Percentiles rank a stretch among this genome's conserved stretches.
Conservation (phyloP, 75 land plant species). For the Adiantum capillusveneris region DNA sequence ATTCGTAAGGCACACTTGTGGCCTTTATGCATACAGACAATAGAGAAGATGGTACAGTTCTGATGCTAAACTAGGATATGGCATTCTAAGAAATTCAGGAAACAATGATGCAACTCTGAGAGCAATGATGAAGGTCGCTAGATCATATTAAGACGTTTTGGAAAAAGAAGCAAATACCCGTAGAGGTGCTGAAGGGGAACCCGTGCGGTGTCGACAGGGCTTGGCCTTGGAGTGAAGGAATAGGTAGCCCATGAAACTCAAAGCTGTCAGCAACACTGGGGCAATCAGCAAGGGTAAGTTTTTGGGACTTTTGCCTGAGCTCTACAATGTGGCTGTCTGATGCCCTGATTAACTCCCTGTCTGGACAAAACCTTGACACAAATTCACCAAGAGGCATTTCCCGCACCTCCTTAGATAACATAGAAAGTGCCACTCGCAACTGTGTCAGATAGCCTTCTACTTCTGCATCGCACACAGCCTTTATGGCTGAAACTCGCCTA, state of each 20-base stretch:
- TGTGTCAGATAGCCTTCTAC: constrained; percentile 29
- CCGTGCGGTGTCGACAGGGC: not conserved
- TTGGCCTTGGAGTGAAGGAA: not conserved
- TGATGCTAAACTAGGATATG: too few relatives aligned
- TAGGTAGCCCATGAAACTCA: not conserved
- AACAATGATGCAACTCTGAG: too few relatives aligned
- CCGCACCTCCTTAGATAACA: constrained; percentile 39
- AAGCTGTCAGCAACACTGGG: not conserved
- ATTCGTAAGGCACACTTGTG: not conserved
- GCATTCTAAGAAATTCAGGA: too few relatives aligned
- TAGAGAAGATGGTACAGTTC: not conserved
- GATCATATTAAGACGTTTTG: too few relatives aligned
- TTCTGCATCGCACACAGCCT: constrained; percentile 51
- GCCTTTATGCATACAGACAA: too few relatives aligned
- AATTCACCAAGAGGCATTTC: constrained; percentile 37
- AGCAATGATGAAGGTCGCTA: too few relatives aligned
- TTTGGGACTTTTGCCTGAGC: constrained; percentile 20
- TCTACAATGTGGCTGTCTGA: constrained; percentile 29
- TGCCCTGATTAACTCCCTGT: constrained; percentile 20
- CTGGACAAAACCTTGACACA: constrained; percentile 45
- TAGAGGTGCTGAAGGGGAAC: not conserved
- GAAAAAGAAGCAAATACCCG: not conserved
- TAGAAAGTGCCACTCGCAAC: constrained; percentile 41
- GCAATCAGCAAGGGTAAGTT: not conserved
- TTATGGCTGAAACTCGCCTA: constrained; percentile 40